phyloP scores from a whole-genome alignment of 2,329 filamentous ascomycete genomes.

The Colletotrichum sp. region DNA sequence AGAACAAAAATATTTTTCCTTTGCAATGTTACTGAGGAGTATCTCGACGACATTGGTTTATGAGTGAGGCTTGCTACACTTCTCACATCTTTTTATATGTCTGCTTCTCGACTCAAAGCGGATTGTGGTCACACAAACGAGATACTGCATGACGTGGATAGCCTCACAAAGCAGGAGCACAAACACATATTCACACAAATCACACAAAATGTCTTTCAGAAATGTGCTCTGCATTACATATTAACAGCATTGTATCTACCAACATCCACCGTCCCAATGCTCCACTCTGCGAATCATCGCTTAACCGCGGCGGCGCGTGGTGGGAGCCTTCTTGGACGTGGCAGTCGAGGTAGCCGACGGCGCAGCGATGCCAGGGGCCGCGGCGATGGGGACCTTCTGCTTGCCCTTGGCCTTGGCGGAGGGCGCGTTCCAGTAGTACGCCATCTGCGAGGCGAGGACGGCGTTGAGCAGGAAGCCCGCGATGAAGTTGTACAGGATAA shows the following conservation, averaged over 20 bases:
- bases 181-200: too few species aligned
- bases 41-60: not conserved
- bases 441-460: conserved; percentile 86
- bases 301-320: conserved; percentile 49
- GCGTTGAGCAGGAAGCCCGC: conserved; percentile 90
- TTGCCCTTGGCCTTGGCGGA: conserved; percentile 51
- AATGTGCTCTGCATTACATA: too few species aligned
- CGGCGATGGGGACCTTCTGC: conserved; percentile 33
- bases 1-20: not conserved
- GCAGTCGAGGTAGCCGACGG: conserved; percentile 24
- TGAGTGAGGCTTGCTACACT: not conserved
- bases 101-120: not conserved
- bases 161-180: not conserved
- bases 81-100: not conserved
- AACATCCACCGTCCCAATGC: not conserved
- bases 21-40: not conserved
- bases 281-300: not conserved
- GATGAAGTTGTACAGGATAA: conserved; percentile 94
- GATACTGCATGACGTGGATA: rapidly evolving
- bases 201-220: too few species aligned
- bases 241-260: not conserved
- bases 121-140: not conserved
- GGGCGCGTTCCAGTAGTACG: conserved; percentile 92
- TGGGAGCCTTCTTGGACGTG: conserved; percentile 44
- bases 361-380: conserved; percentile 20